Conservation (phyloP, 495 filamentous ascomycete species). For the Geopyxis carbonaria region DNA sequence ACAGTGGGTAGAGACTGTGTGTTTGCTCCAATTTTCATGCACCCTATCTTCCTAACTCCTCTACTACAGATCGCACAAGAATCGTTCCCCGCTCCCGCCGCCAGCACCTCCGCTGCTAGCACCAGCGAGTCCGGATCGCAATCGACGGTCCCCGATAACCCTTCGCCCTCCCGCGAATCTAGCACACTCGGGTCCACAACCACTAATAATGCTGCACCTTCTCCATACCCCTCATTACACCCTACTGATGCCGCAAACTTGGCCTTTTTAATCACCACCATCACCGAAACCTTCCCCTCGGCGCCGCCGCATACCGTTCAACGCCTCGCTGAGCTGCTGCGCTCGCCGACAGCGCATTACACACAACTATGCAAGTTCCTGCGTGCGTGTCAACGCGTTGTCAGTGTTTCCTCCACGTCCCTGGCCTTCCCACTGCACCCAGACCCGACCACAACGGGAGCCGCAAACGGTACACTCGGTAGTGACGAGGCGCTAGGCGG, state of each 20-base stretch:
- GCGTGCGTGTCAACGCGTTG: slow-evolving; percentile 75
- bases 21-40: neutral
- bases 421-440: slow-evolving; percentile 60
- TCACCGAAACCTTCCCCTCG: slow-evolving; percentile 47
- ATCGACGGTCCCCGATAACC: slow-evolving; percentile 15
- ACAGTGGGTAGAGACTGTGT: slow-evolving; percentile 16
- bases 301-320: slow-evolving; percentile 87
- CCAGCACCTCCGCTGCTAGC: too few species aligned
- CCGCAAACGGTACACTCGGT: slow-evolving; percentile 32
- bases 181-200: slow-evolving; percentile 28
- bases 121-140: slow-evolving; percentile 19
- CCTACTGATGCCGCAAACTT: slow-evolving; percentile 46
- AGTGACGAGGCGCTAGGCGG: slow-evolving; percentile 82
- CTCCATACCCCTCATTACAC: slow-evolving; percentile 41
- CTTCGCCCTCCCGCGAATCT: slow-evolving; percentile 7
- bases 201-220: slow-evolving; percentile 26
- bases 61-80: too few species aligned
- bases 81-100: neutral
- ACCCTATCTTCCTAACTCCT: too few species aligned
- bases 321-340: slow-evolving; percentile 78
- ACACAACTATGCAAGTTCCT: slow-evolving; percentile 64
- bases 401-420: slow-evolving; percentile 71
- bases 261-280: slow-evolving; percentile 45
- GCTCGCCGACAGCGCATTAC: slow-evolving; percentile 62
- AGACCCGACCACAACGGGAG: neutral